Evolutionary conservation across 768 basidiomycete genomes (phyloP).

Genomic region (Leccinum sublutescens): DNA sequence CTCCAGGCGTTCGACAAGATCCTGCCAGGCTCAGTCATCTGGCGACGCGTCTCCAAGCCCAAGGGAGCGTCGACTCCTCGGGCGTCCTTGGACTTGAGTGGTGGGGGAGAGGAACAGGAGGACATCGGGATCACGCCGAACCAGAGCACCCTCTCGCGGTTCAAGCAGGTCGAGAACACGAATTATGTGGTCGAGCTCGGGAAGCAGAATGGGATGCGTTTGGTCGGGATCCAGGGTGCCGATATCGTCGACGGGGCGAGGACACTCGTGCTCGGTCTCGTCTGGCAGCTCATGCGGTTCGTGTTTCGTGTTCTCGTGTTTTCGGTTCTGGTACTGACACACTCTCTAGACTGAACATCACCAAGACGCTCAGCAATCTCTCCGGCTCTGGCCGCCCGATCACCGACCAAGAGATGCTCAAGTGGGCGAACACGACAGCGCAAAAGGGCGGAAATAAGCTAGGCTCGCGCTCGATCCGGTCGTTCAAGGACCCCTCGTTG

Average conservation of each 20-base stretch:
- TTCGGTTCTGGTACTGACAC: background rate
- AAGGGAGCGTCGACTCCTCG: slow-evolving; percentile 39
- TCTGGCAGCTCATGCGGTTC: slow-evolving; percentile 97
- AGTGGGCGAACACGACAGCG: slow-evolving; percentile 92
- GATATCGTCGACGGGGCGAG: slow-evolving; percentile 94
- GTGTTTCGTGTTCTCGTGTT: slow-evolving; percentile 12
- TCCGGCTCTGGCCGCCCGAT: slow-evolving; percentile 75
- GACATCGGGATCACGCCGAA: slow-evolving; percentile 82
- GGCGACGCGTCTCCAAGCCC: slow-evolving; percentile 96
- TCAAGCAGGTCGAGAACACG: slow-evolving; percentile 98
- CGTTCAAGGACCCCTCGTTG: slow-evolving; percentile 91
- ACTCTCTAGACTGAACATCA: slow-evolving; percentile 70
- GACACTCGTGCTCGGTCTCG: slow-evolving; percentile 92
- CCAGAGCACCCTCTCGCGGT: slow-evolving; percentile 83
- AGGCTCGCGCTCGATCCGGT: slow-evolving; percentile 64
- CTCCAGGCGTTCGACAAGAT: slow-evolving; percentile 98
- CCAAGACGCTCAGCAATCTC: slow-evolving; percentile 80
- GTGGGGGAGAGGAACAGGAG: slow-evolving; percentile 59
- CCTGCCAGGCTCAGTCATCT: slow-evolving; percentile 86
- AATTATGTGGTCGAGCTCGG: slow-evolving; percentile 95
- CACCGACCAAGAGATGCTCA: slow-evolving; percentile 90
- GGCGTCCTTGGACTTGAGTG: slow-evolving; percentile 37
- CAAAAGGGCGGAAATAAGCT: slow-evolving; percentile 56
- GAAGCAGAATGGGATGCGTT: slow-evolving; percentile 88
- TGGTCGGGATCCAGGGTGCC: slow-evolving; percentile 96